phyloP scores from a whole-genome alignment of 352 stramenopile species.

The Pythium guiyangense region DNA sequence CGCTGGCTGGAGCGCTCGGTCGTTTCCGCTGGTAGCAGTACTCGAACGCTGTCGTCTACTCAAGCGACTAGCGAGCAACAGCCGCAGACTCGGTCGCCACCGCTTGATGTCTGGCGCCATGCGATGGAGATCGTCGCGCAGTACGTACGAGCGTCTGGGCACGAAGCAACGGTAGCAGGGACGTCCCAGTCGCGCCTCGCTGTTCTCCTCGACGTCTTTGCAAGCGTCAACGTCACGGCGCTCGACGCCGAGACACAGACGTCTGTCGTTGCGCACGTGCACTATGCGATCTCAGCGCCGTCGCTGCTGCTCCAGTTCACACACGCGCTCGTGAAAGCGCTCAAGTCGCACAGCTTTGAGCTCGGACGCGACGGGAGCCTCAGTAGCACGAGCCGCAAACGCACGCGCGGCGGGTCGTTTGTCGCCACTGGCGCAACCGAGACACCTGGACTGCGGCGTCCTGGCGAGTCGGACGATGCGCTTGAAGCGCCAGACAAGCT shows the following conservation, averaged over 20 bases:
- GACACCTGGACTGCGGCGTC: background rate
- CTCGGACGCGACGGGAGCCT: conserved; percentile 8
- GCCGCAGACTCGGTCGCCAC: background rate
- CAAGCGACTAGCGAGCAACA: background rate
- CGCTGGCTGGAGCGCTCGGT: conserved; percentile 9
- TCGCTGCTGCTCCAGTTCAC: conserved; percentile 12
- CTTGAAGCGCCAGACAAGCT: conserved; percentile 26
- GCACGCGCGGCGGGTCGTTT: conserved; percentile 7
- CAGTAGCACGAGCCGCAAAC: conserved; percentile 15
- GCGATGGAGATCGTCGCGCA: conserved; percentile 8
- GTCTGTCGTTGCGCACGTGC: conserved; percentile 4
- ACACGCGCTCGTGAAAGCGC: conserved; percentile 10
- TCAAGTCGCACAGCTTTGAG: conserved; percentile 15
- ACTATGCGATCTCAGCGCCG: conserved; percentile 11
- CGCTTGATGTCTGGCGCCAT: conserved; percentile 5
- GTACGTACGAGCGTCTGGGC: conserved; percentile 2
- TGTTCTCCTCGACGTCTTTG: conserved; percentile 9
- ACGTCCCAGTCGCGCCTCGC: conserved; percentile 1
- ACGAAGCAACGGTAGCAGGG: background rate
- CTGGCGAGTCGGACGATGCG: background rate
- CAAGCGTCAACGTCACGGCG: conserved; percentile 7
- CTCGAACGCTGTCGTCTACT: too few relatives aligned
- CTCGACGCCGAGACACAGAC: conserved; percentile 1
- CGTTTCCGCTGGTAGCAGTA: background rate
- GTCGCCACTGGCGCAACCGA: background rate